Percentiles rank a stretch among this genome's conserved stretches.
phyloP scores from a whole-genome alignment of 2,329 filamentous ascomycete species.

The Fusarium miscanthi region DNA sequence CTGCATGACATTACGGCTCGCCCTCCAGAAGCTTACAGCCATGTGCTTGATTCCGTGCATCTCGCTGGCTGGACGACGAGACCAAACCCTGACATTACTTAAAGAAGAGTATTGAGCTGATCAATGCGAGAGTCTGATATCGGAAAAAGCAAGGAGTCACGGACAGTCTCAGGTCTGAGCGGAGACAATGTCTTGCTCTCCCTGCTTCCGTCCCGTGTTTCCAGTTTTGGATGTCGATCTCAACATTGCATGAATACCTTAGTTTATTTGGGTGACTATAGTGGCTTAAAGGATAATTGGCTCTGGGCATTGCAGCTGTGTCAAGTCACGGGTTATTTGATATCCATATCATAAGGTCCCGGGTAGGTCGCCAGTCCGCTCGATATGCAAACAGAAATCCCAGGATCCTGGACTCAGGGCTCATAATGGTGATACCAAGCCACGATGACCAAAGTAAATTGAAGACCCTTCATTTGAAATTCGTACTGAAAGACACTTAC shows the following conservation, averaged over 20 bases:
- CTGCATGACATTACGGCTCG: slow-evolving; percentile 3
- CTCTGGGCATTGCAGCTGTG: not conserved
- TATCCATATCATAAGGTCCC: not conserved
- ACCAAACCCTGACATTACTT: not conserved
- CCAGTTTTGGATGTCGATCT: not conserved
- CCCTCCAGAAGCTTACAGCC: not conserved
- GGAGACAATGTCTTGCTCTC: slow-evolving; percentile 24
- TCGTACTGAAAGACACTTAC: not conserved
- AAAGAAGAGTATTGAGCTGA: not conserved
- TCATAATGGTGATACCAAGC: slow-evolving; percentile 12
- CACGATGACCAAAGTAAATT: not conserved
- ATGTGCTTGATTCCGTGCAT: slow-evolving; percentile 14
- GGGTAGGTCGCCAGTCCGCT: not conserved
- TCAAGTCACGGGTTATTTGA: not conserved
- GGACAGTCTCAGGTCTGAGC: not conserved
- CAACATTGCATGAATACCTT: not conserved
- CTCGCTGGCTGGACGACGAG: slow-evolving; percentile 27
- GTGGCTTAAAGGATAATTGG: not conserved
- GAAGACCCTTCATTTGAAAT: slow-evolving; percentile 6
- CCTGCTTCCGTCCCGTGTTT: slow-evolving; percentile 14
- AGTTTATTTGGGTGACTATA: not conserved
- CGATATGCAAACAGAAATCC: not conserved
- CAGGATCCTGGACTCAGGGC: not conserved
- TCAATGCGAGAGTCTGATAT: not conserved
- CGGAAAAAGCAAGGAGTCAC: not conserved